Base-by-base conservation (phyloP, 139 green algal genomes). In the Bryopsis sp. region DNA sequence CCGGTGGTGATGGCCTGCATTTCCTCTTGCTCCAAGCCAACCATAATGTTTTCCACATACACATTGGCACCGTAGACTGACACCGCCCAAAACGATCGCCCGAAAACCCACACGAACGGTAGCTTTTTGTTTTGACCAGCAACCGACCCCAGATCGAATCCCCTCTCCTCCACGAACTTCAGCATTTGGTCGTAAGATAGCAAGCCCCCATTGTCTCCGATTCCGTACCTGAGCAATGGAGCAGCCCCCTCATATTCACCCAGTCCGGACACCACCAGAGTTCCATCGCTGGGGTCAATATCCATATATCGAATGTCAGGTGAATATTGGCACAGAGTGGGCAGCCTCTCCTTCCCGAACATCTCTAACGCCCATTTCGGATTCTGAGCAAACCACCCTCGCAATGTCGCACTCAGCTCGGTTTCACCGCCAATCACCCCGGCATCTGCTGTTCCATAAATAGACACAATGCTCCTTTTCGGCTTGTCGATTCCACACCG, bases 21-120 rank as follows among this genome's bases (percentile, higher is more conserved):
- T 36, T 58, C 36, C 11, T 29, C 7, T 7, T 75, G 39, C 70
- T 71, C 70, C 26, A 75, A 32, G 2, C 33, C 70, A 33, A 32
- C 39, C 70, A 73, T 73, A 1, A 75, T 32, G 58, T 75, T 73
- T 47, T 75, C 70, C 43, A 75, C 70, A 47, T 43, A 75, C 37
- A 75, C 70, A 33, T 75, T 75, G 34, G 59, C 60, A 1, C 70
- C 70, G 36, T 46, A 75, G 33, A 75, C 33, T 8, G 60, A 73
- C 5, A 75, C 70, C 1, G 60, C 34, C 70, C 70, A 75, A 50
- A 75, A 75, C 2, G 43, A 63, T 11, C 70, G 63, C 3, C 70
- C 70, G 64, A 75, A 75, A 3, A 75, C 60, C 28, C 26, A 75
- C 22, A 47, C 70, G 58, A 75, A 75, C 36, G 70, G 70, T 38